Evolutionary conservation across 495 filamentous ascomycete species (phyloP).

Genomic region (Penicillium flavigenum): DNA sequence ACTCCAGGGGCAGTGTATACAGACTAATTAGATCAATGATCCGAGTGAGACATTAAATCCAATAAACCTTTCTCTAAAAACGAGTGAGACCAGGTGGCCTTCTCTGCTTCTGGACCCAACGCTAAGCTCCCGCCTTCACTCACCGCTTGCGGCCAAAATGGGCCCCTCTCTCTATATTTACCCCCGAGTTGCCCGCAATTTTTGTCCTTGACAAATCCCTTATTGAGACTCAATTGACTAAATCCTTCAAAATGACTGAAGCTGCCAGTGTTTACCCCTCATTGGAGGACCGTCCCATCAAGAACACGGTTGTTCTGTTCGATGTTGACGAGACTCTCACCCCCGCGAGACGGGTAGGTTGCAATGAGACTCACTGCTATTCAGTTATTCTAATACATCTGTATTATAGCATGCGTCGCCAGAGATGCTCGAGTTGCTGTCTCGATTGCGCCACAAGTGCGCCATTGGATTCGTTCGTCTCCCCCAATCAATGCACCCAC

Average conservation of each 20-base stretch:
- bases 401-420: constrained; percentile 57
- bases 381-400: constrained; percentile 14
- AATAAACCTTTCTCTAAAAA: background rate
- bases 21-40: background rate
- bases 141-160: constrained; percentile 40
- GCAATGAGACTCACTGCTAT: background rate
- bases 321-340: constrained; percentile 92
- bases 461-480: constrained; percentile 77
- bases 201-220: constrained; percentile 8
- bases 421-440: constrained; percentile 80
- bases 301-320: constrained; percentile 88
- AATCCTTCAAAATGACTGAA: constrained; percentile 37
- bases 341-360: constrained; percentile 65
- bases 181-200: constrained; percentile 12
- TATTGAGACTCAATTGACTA: constrained; percentile 2
- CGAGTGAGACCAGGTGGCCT: constrained; percentile 13
- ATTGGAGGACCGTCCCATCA: constrained; percentile 74
- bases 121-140: constrained; percentile 22
- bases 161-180: constrained; percentile 24
- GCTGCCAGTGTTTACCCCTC: constrained; percentile 65
- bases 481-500: background rate
- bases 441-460: constrained; percentile 76
- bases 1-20: background rate
- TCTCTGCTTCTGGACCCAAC: constrained; percentile 18
- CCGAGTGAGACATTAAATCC: background rate